Evolutionary conservation across 2,329 filamentous ascomycete genomes (phyloP), one percentile per base, ranked within the genome.

Genomic region (Colletotrichum cereale): DNA sequence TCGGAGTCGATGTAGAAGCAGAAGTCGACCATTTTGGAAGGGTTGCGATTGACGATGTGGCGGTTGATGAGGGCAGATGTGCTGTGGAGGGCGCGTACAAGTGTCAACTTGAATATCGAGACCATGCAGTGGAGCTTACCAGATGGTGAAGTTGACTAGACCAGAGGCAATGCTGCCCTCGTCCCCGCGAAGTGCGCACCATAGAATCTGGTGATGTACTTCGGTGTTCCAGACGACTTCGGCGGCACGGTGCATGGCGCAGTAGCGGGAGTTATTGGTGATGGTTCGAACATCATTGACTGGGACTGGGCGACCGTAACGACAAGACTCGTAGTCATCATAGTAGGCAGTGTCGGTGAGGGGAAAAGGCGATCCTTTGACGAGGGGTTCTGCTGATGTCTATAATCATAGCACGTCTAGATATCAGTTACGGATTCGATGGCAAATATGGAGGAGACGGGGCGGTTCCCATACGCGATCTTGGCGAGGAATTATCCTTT

Each of bases 1-100:
- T 60, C 38, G 40, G 57, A 38, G 26, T 60, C 38, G 38, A 60
- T 29, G 40, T 29, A 60, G 40, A 60, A 10, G 40, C 57, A 60
- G 29, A 47, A 60, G 57, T 60, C 57, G 6, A 61, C 40, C 26
- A 48, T 61, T 4, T 29, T 26, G 21, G 38, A 26, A 11, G n/a
- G 57, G 24, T 5, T 26, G n/a, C 57, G 36, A 26, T 47, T 29
- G n/a, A 61, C 16, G 10, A 61, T 21, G 21, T 42, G 24, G 11
- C 40, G 40, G 18, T 61, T 36, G 26, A 61, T 61, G 12, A 3
- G n/a, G 29, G 40, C 57, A 12, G 57, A 42, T 11, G 38, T 61
- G 38, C 57, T 61, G 40, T 24, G 18, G 14, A 6, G 40, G 40
- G n/a, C n/a, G n/a, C 14, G 14, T 6, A 18, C 40, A 47, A 26